A percentile compares a stretch with the other conserved stretches of the same genome.
Evolutionary conservation across 306 rosid species (phyloP).

Genomic region (Cucumis melo): DNA sequence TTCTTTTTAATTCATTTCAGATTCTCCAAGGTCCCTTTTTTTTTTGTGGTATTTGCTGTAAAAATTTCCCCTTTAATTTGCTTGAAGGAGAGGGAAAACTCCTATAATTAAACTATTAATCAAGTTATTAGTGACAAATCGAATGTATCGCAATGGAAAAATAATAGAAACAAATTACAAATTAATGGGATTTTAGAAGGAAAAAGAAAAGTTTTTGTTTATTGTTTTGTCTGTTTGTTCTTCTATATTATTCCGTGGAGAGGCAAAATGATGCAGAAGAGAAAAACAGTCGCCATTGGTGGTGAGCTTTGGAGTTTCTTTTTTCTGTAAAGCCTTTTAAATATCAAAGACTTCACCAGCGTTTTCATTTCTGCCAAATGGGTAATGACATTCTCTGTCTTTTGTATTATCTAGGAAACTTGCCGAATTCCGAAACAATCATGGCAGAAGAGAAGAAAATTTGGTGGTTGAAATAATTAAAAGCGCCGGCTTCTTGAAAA

Average conservation of each 20-base stretch:
- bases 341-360: neutral
- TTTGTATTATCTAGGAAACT: conserved; percentile 10
- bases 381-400: conserved; percentile 5
- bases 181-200: neutral
- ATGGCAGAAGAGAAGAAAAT: neutral
- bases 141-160: neutral
- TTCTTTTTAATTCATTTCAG: neutral
- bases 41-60: neutral
- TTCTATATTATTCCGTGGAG: conserved; percentile 19
- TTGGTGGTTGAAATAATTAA: neutral
- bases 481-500: neutral
- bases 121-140: neutral
- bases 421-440: conserved; percentile 4
- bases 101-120: neutral
- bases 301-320: conserved; percentile 29
- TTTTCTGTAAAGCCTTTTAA: conserved; percentile 27
- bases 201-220: neutral
- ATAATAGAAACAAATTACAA: neutral
- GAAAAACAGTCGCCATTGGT: conserved; percentile 21
- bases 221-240: conserved; percentile 1
- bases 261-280: conserved; percentile 8
- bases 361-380: neutral
- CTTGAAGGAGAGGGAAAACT: neutral
- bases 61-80: neutral
- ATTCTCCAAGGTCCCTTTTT: neutral